Evolutionary conservation across 2,329 filamentous ascomycete species (phyloP).

Genomic region (Beauveria brongniartii): DNA sequence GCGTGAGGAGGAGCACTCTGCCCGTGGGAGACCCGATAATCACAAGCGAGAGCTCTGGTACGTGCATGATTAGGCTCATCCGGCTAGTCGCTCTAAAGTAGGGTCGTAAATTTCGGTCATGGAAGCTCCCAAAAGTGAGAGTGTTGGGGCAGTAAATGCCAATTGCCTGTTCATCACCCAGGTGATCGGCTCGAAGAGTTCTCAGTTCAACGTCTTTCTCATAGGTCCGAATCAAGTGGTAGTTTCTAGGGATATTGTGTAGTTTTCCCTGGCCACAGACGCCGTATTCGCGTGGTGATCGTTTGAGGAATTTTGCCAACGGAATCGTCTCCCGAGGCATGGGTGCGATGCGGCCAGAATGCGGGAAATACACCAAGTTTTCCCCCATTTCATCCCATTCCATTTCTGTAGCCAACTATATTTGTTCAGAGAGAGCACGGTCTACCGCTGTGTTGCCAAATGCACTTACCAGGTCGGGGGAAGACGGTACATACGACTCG

Average conservation of each 20-base stretch:
- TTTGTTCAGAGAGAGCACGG: not conserved
- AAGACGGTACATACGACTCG: not conserved
- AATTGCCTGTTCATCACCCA: conserved; percentile 19
- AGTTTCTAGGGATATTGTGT: conserved; percentile 14
- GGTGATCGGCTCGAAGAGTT: conserved; percentile 19
- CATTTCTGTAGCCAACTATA: not conserved
- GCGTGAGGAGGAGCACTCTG: conserved; percentile 55
- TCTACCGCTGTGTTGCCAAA: not conserved
- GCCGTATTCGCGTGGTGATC: not conserved
- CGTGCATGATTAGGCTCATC: conserved; percentile 53
- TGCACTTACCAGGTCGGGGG: not conserved
- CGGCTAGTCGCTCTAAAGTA: conserved; percentile 28
- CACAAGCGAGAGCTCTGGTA: conserved; percentile 64
- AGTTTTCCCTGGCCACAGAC: not conserved
- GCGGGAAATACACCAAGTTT: conserved; percentile 29
- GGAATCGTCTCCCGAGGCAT: conserved; percentile 12
- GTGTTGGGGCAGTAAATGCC: conserved; percentile 25
- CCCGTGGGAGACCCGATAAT: conserved; percentile 60
- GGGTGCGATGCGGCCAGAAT: conserved; percentile 19
- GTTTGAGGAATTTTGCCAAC: conserved; percentile 18
- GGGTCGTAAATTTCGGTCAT: conserved; percentile 15
- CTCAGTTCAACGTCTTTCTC: conserved; percentile 41
- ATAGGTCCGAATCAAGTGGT: conserved; percentile 39
- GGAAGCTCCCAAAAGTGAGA: conserved; percentile 20
- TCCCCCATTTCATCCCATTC: conserved; percentile 1